Conservation (phyloP, 2,329 filamentous ascomycete genomes). For the Penicillium oxalicum region DNA sequence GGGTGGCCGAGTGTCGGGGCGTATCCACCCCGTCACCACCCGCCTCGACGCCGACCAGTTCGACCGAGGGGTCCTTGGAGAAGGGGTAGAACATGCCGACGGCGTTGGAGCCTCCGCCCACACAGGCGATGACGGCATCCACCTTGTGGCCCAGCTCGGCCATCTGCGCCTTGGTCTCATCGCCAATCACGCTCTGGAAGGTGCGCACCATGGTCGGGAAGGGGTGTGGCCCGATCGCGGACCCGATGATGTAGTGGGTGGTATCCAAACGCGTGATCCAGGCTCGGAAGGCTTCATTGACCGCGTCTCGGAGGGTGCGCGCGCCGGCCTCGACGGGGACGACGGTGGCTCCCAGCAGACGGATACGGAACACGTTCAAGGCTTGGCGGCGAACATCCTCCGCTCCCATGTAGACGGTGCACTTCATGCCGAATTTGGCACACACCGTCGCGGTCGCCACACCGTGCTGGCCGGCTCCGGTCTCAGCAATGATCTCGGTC, state of each 20-base stretch:
- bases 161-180: conserved; percentile 88
- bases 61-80: conserved; percentile 69
- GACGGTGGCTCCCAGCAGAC: conserved; percentile 82
- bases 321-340: conserved; percentile 68
- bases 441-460: conserved; percentile 94
- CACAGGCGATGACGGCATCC: conserved; percentile 92
- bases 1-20: conserved; percentile 71
- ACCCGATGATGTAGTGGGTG: conserved; percentile 94
- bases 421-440: conserved; percentile 94
- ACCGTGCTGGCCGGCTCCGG: conserved; percentile 90
- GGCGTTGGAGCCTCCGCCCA: conserved; percentile 88
- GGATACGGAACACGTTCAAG: conserved; percentile 94
- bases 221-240: conserved; percentile 89
- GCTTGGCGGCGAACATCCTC: conserved; percentile 91
- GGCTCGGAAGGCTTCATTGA: conserved; percentile 85
- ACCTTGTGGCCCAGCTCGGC: conserved; percentile 25
- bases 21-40: conserved; percentile 85
- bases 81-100: conserved; percentile 98
- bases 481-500: conserved; percentile 94
- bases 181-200: conserved; percentile 75
- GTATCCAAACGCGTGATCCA: conserved; percentile 86
- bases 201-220: conserved; percentile 92
- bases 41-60: conserved; percentile 86
- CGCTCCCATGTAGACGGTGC: conserved; percentile 94
- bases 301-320: conserved; percentile 76